Evolutionary conservation across 768 basidiomycete species (phyloP).

Genomic region (Fomitopsis pulvina): DNA sequence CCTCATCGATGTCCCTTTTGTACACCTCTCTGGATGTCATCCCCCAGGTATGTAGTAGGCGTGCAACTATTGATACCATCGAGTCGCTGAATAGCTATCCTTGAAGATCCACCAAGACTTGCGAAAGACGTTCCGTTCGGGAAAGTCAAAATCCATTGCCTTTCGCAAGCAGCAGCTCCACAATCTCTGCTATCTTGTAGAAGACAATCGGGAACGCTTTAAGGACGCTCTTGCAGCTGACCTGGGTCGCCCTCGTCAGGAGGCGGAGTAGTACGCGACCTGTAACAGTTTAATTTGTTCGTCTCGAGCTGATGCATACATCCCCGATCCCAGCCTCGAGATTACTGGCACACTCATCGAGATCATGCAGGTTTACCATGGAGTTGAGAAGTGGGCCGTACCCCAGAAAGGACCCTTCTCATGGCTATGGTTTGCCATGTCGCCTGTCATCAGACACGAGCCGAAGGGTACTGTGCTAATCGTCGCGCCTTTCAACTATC

Average conservation of each 20-base stretch:
- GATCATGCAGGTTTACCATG: constrained; percentile 45
- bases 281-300: background rate
- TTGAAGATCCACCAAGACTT: constrained; percentile 50
- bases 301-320: background rate
- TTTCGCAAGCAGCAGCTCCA: constrained; percentile 73
- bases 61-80: too few relatives aligned
- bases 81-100: too few relatives aligned
- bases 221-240: constrained; percentile 53
- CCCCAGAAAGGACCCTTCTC: constrained; percentile 50
- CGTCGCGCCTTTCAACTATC: constrained; percentile 74
- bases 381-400: constrained; percentile 71
- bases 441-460: constrained; percentile 62
- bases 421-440: constrained; percentile 50
- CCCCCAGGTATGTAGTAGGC: too few relatives aligned
- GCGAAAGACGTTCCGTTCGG: constrained; percentile 50
- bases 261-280: constrained; percentile 40
- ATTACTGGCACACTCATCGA: constrained; percentile 47
- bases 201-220: constrained; percentile 64
- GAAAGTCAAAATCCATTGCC: constrained; percentile 58
- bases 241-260: constrained; percentile 55
- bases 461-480: constrained; percentile 70
- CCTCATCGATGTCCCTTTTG: too few relatives aligned
- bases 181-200: constrained; percentile 64
- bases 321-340: too few relatives aligned
- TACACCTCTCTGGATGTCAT: too few relatives aligned